Conservation (phyloP, 805 yeast genomes). For the Myxozyma nipponensis region DNA sequence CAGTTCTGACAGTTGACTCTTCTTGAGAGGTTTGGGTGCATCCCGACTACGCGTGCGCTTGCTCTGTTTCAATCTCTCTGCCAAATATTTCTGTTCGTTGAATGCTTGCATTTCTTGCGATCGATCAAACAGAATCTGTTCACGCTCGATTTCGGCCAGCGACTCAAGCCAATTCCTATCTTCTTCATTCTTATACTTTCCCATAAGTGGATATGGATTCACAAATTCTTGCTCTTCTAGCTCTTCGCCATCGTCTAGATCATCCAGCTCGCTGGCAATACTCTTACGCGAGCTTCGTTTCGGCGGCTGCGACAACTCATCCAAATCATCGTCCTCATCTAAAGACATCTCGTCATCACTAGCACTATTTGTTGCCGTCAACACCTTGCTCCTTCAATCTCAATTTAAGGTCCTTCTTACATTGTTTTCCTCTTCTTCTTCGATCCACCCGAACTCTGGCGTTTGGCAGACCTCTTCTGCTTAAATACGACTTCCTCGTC, state of each 20-base stretch:
- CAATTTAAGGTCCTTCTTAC: constrained; percentile 3
- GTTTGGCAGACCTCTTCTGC: constrained; percentile 32
- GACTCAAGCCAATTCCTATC: constrained; percentile 62
- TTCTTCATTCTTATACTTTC: constrained; percentile 76
- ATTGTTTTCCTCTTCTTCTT: constrained; percentile 16
- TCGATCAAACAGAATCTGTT: constrained; percentile 85
- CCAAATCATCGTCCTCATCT: constrained; percentile 44
- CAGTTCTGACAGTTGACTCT: constrained; percentile 64
- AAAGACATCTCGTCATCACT: constrained; percentile 33
- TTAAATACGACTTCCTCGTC: constrained; percentile 33
- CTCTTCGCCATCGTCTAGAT: constrained; percentile 37
- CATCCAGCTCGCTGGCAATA: constrained; percentile 14
- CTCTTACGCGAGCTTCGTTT: constrained; percentile 1
- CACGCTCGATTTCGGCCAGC: constrained; percentile 91
- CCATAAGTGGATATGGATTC: constrained; percentile 91
- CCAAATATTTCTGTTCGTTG: constrained; percentile 77
- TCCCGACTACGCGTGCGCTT: constrained; percentile 41
- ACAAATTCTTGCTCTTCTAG: constrained; percentile 36
- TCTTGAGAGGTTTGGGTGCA: constrained; percentile 43
- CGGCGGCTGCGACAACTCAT: constrained; percentile 23
- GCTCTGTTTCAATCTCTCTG: constrained; percentile 69
- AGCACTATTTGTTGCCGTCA: constrained; percentile 30
- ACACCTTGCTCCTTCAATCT: neutral
- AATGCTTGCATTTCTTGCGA: constrained; percentile 85
- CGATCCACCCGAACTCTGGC: constrained; percentile 23